Conservation (phyloP, 163 green algal species). For the Scenedesmus sp. region DNA sequence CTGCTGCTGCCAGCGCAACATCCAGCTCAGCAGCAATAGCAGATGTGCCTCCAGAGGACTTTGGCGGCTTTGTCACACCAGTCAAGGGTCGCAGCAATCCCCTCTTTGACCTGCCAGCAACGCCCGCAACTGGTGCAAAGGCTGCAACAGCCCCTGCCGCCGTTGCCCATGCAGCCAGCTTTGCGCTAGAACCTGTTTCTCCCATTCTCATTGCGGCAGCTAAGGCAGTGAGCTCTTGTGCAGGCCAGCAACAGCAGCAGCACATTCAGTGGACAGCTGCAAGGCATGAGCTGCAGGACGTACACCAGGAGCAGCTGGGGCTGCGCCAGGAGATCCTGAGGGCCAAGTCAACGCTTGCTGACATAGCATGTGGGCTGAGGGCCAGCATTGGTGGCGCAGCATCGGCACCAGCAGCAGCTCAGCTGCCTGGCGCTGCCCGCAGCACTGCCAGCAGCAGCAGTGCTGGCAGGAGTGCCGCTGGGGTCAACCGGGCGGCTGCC, state of each 20-base stretch:
- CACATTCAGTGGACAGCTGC: slow-evolving; percentile 24
- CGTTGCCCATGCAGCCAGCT: neutral
- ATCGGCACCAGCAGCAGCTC: neutral
- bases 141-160: slow-evolving; percentile 13
- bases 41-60: neutral
- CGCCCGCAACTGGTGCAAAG: neutral
- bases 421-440: neutral
- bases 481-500: neutral
- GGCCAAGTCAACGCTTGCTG: slow-evolving; percentile 33
- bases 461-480: neutral
- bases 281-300: slow-evolving; percentile 37
- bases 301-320: slow-evolving; percentile 48
- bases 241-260: slow-evolving; percentile 24
- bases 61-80: slow-evolving; percentile 37
- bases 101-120: slow-evolving; percentile 28
- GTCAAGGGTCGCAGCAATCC: slow-evolving; percentile 46
- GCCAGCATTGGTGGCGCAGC: slow-evolving; percentile 15
- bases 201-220: slow-evolving; percentile 43
- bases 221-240: neutral
- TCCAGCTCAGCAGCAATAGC: neutral
- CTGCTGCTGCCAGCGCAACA: neutral
- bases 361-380: slow-evolving; percentile 40
- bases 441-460: neutral
- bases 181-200: slow-evolving; percentile 12
- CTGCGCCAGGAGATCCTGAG: slow-evolving; percentile 33